A percentile compares a stretch with the other conserved stretches of the same genome.
Evolutionary conservation across 2,329 filamentous ascomycete genomes (phyloP).

Genomic region (Epichloe sibirici): DNA sequence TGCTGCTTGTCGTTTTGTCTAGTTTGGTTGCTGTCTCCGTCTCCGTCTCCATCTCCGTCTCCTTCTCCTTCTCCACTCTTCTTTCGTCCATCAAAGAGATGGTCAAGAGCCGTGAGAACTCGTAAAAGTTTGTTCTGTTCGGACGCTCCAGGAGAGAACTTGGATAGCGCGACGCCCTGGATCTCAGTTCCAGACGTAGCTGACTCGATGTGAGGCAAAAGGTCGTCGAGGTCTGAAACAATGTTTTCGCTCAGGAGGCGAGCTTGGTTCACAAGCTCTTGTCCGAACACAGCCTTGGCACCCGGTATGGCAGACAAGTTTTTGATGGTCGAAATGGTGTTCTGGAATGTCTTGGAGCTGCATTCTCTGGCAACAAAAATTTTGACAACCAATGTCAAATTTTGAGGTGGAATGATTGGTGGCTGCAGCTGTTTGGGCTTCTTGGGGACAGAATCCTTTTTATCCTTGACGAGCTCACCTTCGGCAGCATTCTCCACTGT

Average conservation of each 20-base stretch:
- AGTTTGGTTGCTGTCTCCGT: conserved; percentile 35
- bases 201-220: conserved; percentile 75
- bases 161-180: conserved; percentile 83
- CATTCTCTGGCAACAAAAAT: conserved; percentile 94
- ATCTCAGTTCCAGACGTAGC: conserved; percentile 87
- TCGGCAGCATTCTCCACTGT: conserved; percentile 15
- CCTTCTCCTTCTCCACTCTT: conserved; percentile 28
- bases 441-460: conserved; percentile 31
- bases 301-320: conserved; percentile 88
- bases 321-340: conserved; percentile 96
- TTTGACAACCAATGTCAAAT: conserved; percentile 87
- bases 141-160: conserved; percentile 91
- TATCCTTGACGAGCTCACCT: conserved; percentile 23
- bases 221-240: conserved; percentile 68
- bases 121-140: conserved; percentile 93
- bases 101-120: conserved; percentile 86
- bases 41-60: conserved; percentile 24
- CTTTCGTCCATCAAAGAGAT: conserved; percentile 79
- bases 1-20: conserved; percentile 61
- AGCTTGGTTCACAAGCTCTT: conserved; percentile 80
- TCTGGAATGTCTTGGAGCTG: conserved; percentile 94
- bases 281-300: conserved; percentile 82
- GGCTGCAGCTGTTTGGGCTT: conserved; percentile 55
- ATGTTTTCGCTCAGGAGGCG: conserved; percentile 76
- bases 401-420: conserved; percentile 76